These are phyloP conservation scores for Glarea lozoyensis DNA, from an alignment of 495 filamentous ascomycete genomes.

Conservation along the genomic window DNA sequence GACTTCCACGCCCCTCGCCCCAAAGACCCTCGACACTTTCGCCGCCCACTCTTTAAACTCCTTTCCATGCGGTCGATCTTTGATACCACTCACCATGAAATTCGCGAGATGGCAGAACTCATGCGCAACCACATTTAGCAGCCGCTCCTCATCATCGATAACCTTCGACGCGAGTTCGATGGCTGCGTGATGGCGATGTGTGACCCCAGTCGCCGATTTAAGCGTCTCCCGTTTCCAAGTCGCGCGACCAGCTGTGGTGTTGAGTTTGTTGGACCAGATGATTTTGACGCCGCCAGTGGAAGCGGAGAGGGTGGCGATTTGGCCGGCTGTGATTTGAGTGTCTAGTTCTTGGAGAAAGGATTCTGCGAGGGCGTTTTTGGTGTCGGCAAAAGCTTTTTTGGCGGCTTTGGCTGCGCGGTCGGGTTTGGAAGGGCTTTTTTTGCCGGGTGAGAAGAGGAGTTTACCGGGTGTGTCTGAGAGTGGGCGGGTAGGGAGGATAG, in stretches of 20 bases:
- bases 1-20: conserved; percentile 52
- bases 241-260: conserved; percentile 80
- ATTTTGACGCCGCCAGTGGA: conserved; percentile 70
- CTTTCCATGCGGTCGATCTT: conserved; percentile 65
- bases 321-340: conserved; percentile 48
- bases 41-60: conserved; percentile 71
- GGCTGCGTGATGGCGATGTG: conserved; percentile 52
- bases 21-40: conserved; percentile 28
- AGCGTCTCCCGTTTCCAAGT: conserved; percentile 63
- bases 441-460: conserved; percentile 4
- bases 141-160: conserved; percentile 63
- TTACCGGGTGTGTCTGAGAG: conserved; percentile 4
- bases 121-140: conserved; percentile 83
- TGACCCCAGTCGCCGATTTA: conserved; percentile 17
- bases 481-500: conserved; percentile 11
- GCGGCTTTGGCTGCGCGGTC: conserved; percentile 24
- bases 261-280: conserved; percentile 76
- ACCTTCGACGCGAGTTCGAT: conserved; percentile 89
- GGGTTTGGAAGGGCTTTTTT: conserved; percentile 17
- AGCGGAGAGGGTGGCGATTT: conserved; percentile 49
- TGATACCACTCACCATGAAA: conserved; percentile 66
- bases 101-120: conserved; percentile 93
- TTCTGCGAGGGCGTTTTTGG: conserved; percentile 57
- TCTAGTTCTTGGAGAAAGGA: conserved; percentile 71
- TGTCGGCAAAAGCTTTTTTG: conserved; percentile 57